Evolutionary conservation across 805 yeast genomes (phyloP), one percentile per base, ranked within the genome.

Genomic region (Pichia exigua): DNA sequence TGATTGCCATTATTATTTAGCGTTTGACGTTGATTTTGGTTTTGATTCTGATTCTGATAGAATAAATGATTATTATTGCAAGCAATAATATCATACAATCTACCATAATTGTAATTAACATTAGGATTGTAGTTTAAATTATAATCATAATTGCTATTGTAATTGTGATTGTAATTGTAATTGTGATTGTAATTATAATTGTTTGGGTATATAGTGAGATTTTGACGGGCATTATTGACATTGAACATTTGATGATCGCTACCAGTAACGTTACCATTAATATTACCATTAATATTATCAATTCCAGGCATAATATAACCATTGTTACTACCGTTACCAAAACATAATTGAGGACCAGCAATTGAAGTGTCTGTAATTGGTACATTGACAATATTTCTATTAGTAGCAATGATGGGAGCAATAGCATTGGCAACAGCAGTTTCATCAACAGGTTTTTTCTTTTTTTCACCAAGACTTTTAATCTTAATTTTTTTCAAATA

Each of bases 401-500:
- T n/a, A 35, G 2, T 7, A 35, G 11, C 20, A 35, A 3, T 5
- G 13, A n/a, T n/a, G 13, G 10, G 17, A 30, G n/a, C 13, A 28
- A 28, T 28, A 28, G 12, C 13, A 28, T 4, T 28, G 13, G 30
- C 13, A 28, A 7, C 26, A 30, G n/a, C 7, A 15, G 35, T 30
- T 9, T 30, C 18, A 28, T 28, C 11, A 42, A 15, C n/a, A 41
- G 22, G 18, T 13, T 39, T 28, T 30, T 30, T 26, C 26, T 59
- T 27, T 59, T 57, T 44, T 55, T 54, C 30, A 5, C 3, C n/a
- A 7, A 35, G 20, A 7, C 6, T 35, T 35, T 35, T 35, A 35
- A 35, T 9, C 11, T 6, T 35, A 17, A 35, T n/a, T 20, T 7
- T 35, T 11, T 35, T 35, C 20, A 35, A 35, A 60, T 75, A 47